Evolutionary conservation across 371 early-diverging fungal genomes (phyloP).

Genomic region (Mucor sp.): DNA sequence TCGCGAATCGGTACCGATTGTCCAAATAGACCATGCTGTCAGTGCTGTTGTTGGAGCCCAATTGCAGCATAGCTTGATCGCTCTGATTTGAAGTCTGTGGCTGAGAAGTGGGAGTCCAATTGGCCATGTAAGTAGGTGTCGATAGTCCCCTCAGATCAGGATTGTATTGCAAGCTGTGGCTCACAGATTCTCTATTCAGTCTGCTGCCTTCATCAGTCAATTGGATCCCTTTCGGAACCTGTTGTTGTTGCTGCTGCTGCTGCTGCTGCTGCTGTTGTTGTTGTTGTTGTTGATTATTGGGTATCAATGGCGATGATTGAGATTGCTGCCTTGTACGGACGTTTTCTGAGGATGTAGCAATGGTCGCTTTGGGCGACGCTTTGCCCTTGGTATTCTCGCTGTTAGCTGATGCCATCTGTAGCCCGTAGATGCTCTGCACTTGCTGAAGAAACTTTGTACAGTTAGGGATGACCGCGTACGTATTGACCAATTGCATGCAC

Average conservation of each 20-base stretch:
- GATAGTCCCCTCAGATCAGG: background rate
- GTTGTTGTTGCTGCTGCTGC: conserved; percentile 1
- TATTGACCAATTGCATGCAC: conserved; percentile 27
- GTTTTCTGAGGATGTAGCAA: background rate
- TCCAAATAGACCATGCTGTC: conserved; percentile 3
- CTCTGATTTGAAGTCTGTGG: background rate
- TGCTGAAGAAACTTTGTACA: conserved; percentile 41
- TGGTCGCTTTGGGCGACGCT: background rate
- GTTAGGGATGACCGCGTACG: conserved; percentile 38
- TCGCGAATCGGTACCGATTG: background rate
- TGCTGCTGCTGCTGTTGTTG: background rate
- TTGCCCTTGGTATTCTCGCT: background rate
- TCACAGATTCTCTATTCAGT: background rate
- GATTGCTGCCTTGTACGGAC: background rate
- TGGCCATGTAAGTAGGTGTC: background rate
- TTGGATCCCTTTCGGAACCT: background rate
- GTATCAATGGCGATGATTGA: background rate
- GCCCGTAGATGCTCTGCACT: conserved; percentile 25
- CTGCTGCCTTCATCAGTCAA: background rate
- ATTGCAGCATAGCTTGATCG: background rate
- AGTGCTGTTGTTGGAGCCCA: background rate
- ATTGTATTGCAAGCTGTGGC: background rate
- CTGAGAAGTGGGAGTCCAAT: background rate
- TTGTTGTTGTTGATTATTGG: background rate
- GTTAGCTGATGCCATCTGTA: conserved; percentile 1